phyloP scores from a whole-genome alignment of 352 stramenopile species.

The Globisporangium takayamanum region DNA sequence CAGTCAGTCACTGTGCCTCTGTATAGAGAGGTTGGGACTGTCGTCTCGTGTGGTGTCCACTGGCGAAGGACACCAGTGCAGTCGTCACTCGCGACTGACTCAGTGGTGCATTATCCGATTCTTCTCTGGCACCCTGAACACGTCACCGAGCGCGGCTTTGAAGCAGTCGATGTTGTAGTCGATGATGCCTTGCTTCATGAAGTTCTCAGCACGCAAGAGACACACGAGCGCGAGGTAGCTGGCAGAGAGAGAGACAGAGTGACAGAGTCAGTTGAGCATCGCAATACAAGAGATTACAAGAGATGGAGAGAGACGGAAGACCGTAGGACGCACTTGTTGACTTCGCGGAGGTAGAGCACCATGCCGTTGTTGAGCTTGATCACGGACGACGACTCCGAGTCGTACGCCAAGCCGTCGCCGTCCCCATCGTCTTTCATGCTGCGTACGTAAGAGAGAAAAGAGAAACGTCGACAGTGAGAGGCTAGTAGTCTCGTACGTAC shows the following conservation, averaged over 20 bases:
- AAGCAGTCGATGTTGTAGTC: conserved; percentile 99
- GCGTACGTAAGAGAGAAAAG: not conserved
- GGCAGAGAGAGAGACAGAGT: conserved; percentile 5
- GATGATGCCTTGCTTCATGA: conserved; percentile 97
- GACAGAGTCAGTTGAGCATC: conserved; percentile 1
- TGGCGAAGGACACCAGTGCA: not conserved
- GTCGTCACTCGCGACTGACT: not conserved
- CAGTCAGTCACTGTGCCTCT: not conserved
- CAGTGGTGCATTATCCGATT: conserved; percentile 30
- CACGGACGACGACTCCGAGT: conserved; percentile 94
- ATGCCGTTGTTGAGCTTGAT: conserved; percentile 98
- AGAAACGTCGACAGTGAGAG: not conserved
- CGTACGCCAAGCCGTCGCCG: conserved; percentile 91
- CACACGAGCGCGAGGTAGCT: conserved; percentile 97
- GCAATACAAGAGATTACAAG: not conserved
- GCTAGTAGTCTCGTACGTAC: too few species aligned
- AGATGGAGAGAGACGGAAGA: not conserved
- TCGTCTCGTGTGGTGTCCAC: too few species aligned
- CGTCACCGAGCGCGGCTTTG: conserved; percentile 90
- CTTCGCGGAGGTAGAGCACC: conserved; percentile 92
- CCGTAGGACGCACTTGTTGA: conserved; percentile 74
- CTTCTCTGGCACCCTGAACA: conserved; percentile 75
- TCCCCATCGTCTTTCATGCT: conserved; percentile 90
- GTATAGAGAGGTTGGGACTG: not conserved
- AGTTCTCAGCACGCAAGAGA: conserved; percentile 95